A percentile compares a stretch with the other conserved stretches of the same genome.
phyloP scores from a whole-genome alignment of 2,329 filamentous ascomycete species.

The Pleoardoris graminearum region DNA sequence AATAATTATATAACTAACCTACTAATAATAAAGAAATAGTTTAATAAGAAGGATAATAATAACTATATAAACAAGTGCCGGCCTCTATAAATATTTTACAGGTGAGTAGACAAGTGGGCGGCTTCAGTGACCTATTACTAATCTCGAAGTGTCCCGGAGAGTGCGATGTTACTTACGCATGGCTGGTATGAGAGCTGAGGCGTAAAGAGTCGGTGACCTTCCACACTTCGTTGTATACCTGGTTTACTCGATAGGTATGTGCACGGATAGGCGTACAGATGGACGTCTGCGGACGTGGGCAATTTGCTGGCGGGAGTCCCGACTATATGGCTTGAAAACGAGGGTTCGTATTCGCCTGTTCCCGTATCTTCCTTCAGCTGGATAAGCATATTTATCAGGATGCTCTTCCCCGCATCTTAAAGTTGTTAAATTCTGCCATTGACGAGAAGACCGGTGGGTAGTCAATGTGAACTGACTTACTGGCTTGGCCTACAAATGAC shows the following conservation, averaged over 20 bases:
- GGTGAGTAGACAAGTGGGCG: too few species aligned
- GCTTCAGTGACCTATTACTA: too few species aligned
- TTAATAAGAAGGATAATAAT: too few species aligned
- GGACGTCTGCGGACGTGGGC: slow-evolving; percentile 17
- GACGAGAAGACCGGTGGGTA: neutral
- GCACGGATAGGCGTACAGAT: slow-evolving; percentile 55
- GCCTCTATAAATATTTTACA: too few species aligned
- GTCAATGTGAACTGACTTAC: neutral
- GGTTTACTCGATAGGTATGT: slow-evolving; percentile 46
- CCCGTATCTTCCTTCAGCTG: slow-evolving; percentile 4
- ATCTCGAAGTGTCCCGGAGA: too few species aligned
- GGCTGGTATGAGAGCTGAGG: too few species aligned
- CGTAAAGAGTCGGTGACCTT: slow-evolving; percentile 40
- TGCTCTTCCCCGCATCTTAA: slow-evolving; percentile 16
- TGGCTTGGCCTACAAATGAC: slow-evolving; percentile 14
- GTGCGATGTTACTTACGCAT: too few species aligned
- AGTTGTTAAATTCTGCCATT: neutral
- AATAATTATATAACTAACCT: too few species aligned
- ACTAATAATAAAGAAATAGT: too few species aligned
- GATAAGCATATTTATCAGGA: slow-evolving; percentile 18
- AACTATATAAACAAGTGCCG: too few species aligned
- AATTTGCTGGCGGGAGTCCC: neutral
- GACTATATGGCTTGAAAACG: slow-evolving; percentile 3
- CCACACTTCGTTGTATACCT: slow-evolving; percentile 57
- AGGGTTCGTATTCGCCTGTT: neutral